Percentiles rank a stretch among this genome's conserved stretches.
These are phyloP conservation scores for Talaromyces sp. DNA, from an alignment of 2,329 filamentous ascomycete species.

Conservation along the genomic window DNA sequence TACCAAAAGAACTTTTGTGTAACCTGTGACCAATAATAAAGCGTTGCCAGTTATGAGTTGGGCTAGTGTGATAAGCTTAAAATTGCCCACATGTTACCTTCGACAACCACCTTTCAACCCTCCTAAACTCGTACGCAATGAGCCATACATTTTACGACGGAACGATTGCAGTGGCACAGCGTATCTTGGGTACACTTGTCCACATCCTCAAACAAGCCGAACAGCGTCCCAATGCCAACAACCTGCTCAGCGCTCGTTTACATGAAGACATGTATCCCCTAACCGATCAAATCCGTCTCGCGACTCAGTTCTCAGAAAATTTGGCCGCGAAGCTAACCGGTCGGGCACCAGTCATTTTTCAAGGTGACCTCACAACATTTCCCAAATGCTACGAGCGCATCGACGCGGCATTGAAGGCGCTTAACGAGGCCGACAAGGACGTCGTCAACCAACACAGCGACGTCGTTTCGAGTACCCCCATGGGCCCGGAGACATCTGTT, in stretches of 20 bases:
- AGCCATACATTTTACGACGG: constrained; percentile 1
- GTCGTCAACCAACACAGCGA: neutral
- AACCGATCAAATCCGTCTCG: constrained; percentile 43
- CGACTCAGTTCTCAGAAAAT: constrained; percentile 1
- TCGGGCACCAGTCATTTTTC: constrained; percentile 17
- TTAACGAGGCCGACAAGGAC: constrained; percentile 39
- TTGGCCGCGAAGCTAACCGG: neutral
- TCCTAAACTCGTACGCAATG: neutral
- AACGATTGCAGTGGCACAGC: neutral
- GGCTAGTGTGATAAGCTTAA: too few relatives aligned
- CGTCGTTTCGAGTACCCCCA: neutral
- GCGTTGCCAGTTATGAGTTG: too few relatives aligned
- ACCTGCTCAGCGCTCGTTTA: constrained; percentile 1
- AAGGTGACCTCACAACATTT: constrained; percentile 45
- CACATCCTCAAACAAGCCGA: constrained; percentile 7
- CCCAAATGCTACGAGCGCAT: constrained; percentile 46
- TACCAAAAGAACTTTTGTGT: too few relatives aligned
- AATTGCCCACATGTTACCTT: too few relatives aligned
- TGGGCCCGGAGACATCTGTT: neutral
- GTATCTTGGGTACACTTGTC: neutral
- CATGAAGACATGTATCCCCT: constrained; percentile 20
- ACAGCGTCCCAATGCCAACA: neutral
- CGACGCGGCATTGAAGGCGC: constrained; percentile 41
- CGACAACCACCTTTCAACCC: too few relatives aligned
- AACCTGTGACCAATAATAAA: too few relatives aligned